Percentiles rank a stretch among this genome's conserved stretches.
phyloP scores from a whole-genome alignment of 257 asterid species.

The Perilla frutescens region DNA sequence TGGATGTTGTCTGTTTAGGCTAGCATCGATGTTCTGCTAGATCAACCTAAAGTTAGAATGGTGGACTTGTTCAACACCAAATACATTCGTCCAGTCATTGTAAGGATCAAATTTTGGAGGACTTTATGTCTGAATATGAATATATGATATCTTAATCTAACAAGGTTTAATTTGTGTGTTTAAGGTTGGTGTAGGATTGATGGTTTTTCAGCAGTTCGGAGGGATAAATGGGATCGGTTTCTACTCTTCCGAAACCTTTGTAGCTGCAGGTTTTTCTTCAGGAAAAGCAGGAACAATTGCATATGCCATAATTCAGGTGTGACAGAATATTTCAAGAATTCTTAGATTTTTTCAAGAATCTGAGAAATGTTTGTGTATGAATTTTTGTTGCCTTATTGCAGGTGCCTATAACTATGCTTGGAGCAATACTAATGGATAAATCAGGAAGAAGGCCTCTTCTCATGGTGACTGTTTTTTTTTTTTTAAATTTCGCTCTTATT shows the following conservation, averaged over 20 bases:
- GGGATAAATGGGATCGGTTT: conserved; percentile 84
- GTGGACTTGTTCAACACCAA: conserved; percentile 59
- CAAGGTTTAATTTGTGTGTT: background rate
- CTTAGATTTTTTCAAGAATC: background rate
- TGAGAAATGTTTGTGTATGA: conserved; percentile 9
- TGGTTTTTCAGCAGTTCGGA: conserved; percentile 78
- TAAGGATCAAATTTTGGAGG: conserved; percentile 41
- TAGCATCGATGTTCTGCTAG: conserved; percentile 50
- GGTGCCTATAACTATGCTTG: conserved; percentile 76
- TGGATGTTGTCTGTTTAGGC: conserved; percentile 43
- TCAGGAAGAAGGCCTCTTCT: conserved; percentile 86
- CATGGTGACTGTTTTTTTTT: conserved; percentile 44
- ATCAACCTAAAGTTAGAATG: conserved; percentile 58
- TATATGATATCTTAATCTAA: background rate
- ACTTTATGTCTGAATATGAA: conserved; percentile 13
- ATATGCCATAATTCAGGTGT: conserved; percentile 78
- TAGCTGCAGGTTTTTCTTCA: conserved; percentile 73
- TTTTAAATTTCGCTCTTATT: too few species aligned
- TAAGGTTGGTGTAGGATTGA: conserved; percentile 81
- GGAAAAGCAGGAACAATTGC: conserved; percentile 71
- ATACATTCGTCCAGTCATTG: conserved; percentile 69
- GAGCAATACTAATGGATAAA: conserved; percentile 79
- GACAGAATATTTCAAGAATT: background rate
- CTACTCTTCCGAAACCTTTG: conserved; percentile 80
- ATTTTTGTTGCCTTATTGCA: conserved; percentile 26